These are phyloP conservation scores for Phytopythium cucurbitacearum DNA, from an alignment of 352 stramenopile genomes.

Conservation along the genomic window DNA sequence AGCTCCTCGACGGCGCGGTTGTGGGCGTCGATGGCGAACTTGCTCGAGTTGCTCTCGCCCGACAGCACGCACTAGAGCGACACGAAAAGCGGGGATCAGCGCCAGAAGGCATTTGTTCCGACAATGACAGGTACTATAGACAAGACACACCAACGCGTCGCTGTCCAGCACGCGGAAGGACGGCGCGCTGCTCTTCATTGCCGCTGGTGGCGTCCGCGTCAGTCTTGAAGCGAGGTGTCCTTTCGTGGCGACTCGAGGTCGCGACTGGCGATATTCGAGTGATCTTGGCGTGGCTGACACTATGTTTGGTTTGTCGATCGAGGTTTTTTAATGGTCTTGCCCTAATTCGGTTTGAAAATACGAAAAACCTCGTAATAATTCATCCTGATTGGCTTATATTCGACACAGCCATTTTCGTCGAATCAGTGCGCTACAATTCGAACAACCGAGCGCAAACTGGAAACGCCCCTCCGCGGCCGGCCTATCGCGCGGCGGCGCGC, in stretches of 20 bases:
- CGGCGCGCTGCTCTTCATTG: conserved; percentile 15
- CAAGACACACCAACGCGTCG: conserved; percentile 33
- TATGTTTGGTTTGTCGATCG: background rate
- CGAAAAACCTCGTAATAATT: no score
- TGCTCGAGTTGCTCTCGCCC: conserved; percentile 74
- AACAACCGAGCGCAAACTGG: no score
- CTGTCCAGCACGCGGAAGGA: conserved; percentile 30
- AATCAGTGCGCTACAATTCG: no score
- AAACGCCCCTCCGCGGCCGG: no score
- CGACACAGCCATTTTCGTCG: no score
- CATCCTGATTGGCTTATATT: no score
- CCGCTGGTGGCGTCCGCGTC: background rate
- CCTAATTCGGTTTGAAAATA: background rate
- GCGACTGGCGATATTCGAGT: no score
- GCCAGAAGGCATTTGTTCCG: no score
- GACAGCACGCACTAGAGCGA: conserved; percentile 26
- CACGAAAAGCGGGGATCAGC: background rate
- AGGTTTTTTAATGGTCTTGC: background rate
- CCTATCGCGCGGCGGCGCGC: no score
- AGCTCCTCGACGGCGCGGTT: conserved; percentile 63
- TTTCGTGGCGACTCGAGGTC: conserved; percentile 1
- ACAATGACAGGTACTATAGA: no score
- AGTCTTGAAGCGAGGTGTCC: conserved; percentile 6
- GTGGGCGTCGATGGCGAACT: conserved; percentile 75
- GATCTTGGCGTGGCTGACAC: background rate